phyloP scores from a whole-genome alignment of 2,329 filamentous ascomycete genomes.

The Ilyonectria sp. region DNA sequence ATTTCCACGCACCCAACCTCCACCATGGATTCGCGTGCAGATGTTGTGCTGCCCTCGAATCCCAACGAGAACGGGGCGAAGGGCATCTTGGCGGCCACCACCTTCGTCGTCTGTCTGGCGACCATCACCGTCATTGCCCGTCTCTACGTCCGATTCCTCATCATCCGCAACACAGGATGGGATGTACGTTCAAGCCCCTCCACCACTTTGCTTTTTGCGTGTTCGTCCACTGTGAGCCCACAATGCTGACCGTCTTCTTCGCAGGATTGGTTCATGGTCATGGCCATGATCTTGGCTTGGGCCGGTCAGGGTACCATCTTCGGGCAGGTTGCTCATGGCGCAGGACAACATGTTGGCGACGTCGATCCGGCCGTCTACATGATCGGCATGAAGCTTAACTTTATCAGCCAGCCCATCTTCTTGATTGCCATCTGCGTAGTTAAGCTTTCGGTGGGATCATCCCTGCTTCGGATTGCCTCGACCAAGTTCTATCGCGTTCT shows the following conservation, averaged over 20 bases:
- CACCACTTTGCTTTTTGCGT: background rate
- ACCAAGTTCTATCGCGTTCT: slow-evolving; percentile 54
- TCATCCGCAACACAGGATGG: slow-evolving; percentile 63
- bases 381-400: slow-evolving; percentile 59
- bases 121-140: slow-evolving; percentile 58
- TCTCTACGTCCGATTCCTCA: slow-evolving; percentile 61
- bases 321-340: slow-evolving; percentile 58
- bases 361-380: slow-evolving; percentile 54
- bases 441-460: slow-evolving; percentile 60
- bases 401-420: slow-evolving; percentile 61
- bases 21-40: slow-evolving; percentile 38
- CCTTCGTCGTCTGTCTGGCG: slow-evolving; percentile 56
- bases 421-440: slow-evolving; percentile 58
- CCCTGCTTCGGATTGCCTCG: slow-evolving; percentile 58
- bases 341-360: slow-evolving; percentile 62
- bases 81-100: slow-evolving; percentile 58
- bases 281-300: slow-evolving; percentile 51
- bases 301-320: slow-evolving; percentile 58
- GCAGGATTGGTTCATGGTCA: slow-evolving; percentile 51
- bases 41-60: slow-evolving; percentile 45
- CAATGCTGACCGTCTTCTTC: slow-evolving; percentile 4
- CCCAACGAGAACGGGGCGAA: slow-evolving; percentile 54
- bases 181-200: slow-evolving; percentile 55
- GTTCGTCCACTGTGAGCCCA: background rate
- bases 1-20: slow-evolving; percentile 17